Evolutionary conservation across 1,284 basidiomycete genomes (phyloP), one percentile per base, ranked within the genome.

Genomic region (Ustilago tritici): DNA sequence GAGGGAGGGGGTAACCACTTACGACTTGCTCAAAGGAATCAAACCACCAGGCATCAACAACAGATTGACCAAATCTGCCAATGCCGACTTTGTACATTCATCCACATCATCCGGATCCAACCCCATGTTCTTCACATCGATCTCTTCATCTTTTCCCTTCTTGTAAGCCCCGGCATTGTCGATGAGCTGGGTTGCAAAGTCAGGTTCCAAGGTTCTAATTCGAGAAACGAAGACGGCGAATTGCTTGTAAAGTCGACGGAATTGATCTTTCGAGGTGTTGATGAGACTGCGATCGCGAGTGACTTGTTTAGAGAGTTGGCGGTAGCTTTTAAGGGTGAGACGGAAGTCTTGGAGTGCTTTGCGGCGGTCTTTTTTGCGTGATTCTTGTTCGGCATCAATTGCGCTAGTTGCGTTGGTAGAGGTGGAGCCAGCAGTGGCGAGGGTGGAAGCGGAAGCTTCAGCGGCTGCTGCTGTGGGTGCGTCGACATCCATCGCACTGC

Each of bases 271-370:
- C 23, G 56, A 57, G 0, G 68, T 60, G 19, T 72, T 70, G 28
- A 63, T 68, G 4, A 82, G 71, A 23, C 78, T 82, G 15, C 65
- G 67, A 58, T 85, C 83, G 32, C 76, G 63, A 17, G 65, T 62
- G n/a, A 82, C 56, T 12, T 63, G 55, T 50, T 81, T 80, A 1
- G 77, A 59, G n/a, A 81, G 72, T 10, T 58, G 15, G 5, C 78
- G 70, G 65, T 84, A 85, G n/a, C 46, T n/a, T 15, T 66, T 64
- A 38, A 84, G 60, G 1, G 69, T 66, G 12, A 53, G 34, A 2
- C 66, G 64, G 8, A 79, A 63, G 17, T 70, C 70, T 2, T 53
- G 49, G 2, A 78, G 58, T 6, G 77, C 66, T 31, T 61, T 67
- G 43, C 36, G 31, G 14, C 76, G 63, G 11, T 68, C 62, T n/a